Evolutionary conservation across 352 stramenopile species (phyloP), one percentile per base, ranked within the genome.

Genomic region (Phytophthora cajani): DNA sequence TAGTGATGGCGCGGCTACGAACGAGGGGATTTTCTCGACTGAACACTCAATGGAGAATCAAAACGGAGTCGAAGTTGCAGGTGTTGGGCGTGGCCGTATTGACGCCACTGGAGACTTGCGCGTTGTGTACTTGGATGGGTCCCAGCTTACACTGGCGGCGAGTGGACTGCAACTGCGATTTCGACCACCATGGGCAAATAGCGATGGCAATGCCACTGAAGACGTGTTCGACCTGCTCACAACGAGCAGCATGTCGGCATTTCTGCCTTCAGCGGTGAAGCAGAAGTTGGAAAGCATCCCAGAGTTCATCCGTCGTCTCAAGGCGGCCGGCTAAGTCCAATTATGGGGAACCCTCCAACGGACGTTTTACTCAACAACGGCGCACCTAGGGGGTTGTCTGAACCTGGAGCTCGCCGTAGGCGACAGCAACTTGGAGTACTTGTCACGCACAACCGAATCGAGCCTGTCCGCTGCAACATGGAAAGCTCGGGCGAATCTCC

Each of bases 221-320:
- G 73, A 88, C 63, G 73, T 76, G 10, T 87, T 82, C 36, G 72
- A 82, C 33, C 55, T 88, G 33, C 58, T 84, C 33, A 81, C 70
- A 25, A 55, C 17, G 7, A 74, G 64, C 53, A 74, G 56, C 10
- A 68, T 75, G 63, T 82, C 75, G 21, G 64, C 71, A 6, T 88
- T 80, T 38, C 54, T 88, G 2, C 80, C 80, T 2, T 79, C 78
- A 1, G 62, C 49, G 3, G 78, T 88, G n/a, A 82, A 80, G 50
- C 72, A 78, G 19, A 82, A 84, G 62, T 64, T 88, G 33, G 78
- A 80, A 62, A 77, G 64, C 64, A 72, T 88, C n/a, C 80, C 80
- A 0, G 74, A 77, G n/a, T 88, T 88, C 44, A 88, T 88, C 19
- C 75, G 78, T 38, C 64, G 67, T 44, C 78, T 88, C 3, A 80